Conservation (phyloP, 257 asterid species). For the Solanum peruvianum region DNA sequence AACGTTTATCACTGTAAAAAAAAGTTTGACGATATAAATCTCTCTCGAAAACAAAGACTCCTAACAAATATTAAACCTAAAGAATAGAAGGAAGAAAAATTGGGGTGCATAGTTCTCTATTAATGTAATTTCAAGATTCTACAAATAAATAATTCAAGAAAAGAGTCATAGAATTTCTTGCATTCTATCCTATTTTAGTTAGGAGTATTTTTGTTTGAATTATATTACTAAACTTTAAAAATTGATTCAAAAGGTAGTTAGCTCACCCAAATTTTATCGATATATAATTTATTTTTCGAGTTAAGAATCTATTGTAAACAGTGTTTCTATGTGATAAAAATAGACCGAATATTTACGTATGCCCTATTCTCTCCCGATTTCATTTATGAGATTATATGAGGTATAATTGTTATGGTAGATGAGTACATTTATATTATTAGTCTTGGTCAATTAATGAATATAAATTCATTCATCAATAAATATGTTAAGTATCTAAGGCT, state of each 20-base stretch:
- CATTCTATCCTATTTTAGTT: too few relatives aligned
- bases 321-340: not conserved
- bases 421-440: not conserved
- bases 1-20: too few relatives aligned
- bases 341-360: not conserved
- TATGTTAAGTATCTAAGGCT: not conserved
- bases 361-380: rapidly evolving
- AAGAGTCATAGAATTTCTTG: too few relatives aligned
- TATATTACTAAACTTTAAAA: not conserved
- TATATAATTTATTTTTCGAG: not conserved
- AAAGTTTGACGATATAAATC: too few relatives aligned
- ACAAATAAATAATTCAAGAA: too few relatives aligned
- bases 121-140: too few relatives aligned
- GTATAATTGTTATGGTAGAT: not conserved
- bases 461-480: not conserved
- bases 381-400: not conserved
- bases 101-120: too few relatives aligned
- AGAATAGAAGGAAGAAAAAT: too few relatives aligned
- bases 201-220: too few relatives aligned
- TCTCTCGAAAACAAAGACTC: too few relatives aligned
- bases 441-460: not conserved
- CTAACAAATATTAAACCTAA: too few relatives aligned
- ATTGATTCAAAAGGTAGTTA: not conserved
- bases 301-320: rapidly evolving
- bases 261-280: not conserved